These are phyloP conservation scores for Capsaspora owczarzaki DNA, from an alignment of 78 protist species.

Conservation along the genomic window DNA sequence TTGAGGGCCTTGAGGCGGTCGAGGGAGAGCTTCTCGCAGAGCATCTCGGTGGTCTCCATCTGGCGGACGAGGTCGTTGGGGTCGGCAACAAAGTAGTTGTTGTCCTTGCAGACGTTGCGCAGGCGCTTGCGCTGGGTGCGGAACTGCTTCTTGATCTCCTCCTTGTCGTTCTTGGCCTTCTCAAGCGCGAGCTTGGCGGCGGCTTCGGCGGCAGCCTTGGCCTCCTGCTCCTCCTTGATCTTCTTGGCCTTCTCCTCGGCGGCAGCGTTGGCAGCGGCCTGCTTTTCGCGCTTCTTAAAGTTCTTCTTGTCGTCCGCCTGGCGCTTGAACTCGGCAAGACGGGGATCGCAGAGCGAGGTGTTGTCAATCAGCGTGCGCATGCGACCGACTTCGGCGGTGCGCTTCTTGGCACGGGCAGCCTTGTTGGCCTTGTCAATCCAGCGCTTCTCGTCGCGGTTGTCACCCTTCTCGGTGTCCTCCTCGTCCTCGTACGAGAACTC, in stretches of 20 bases:
- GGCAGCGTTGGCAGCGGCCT: conserved; percentile 38
- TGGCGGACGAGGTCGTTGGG: background rate
- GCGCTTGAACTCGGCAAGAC: background rate
- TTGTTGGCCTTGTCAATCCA: conserved; percentile 72
- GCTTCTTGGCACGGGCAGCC: conserved; percentile 36
- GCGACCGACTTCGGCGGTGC: conserved; percentile 45
- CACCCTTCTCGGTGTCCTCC: conserved; percentile 52
- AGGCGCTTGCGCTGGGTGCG: background rate
- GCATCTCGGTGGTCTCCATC: background rate
- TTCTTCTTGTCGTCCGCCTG: background rate
- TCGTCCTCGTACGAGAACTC: conserved; percentile 70
- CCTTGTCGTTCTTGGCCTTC: background rate
- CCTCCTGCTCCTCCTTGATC: conserved; percentile 23
- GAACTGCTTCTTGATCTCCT: background rate
- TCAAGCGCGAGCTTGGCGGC: conserved; percentile 2
- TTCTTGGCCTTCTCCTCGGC: conserved; percentile 36
- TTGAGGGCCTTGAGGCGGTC: background rate
- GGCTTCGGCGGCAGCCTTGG: conserved; percentile 32
- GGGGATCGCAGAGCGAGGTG: conserved; percentile 34
- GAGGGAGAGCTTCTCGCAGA: conserved; percentile 5
- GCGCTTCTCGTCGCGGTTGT: conserved; percentile 71
- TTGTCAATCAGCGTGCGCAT: conserved; percentile 44
- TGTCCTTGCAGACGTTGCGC: background rate
- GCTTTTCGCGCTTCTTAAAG: conserved; percentile 24
- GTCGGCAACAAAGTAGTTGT: background rate